Base-by-base conservation (phyloP, 164 flowering plant genomes). In the Litsea cubeba region DNA sequence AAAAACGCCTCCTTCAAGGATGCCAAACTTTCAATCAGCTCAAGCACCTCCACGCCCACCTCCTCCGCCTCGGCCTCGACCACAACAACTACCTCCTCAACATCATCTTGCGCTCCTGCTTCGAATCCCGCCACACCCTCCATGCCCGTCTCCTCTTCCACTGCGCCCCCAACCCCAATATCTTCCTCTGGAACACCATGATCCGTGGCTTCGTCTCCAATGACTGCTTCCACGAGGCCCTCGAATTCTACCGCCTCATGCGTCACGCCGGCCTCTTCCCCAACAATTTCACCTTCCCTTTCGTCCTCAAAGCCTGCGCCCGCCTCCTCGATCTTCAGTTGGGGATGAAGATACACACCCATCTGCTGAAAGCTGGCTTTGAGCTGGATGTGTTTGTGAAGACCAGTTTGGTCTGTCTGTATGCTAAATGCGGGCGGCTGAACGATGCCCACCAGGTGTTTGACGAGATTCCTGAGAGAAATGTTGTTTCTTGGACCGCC, bases 401-500 rank as follows among this genome's bases (percentile, higher is more conserved):
- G 69, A 80, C 85, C 25, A 76, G 83, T 72, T 78, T 83, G 76
- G 24, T 80, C 8, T 74, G 69, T 1, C 4, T 83, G 69, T 83
- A 83, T 51, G 80, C 78, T 0, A 76, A 74, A 66, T 74, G 75
- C 23, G 75, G 76, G 2, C 50, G 2, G 63, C 50, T 83, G 26
- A 49, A n/a, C 5, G 77, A 76, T 12, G 81, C 81, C 18, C 77
- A 70, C 3, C 65, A 18, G 46, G 5, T 83, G 69, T 78, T 83
- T 57, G 80, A 83, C 74, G 83, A 76, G 40, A 78, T 83, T 54
- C 73, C 76, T 65, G 72, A 49, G 0, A 76, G 65, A 66, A 78
- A 80, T 74, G 81, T 78, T 57, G 83, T 83, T 22, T 71, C 81
- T 20, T 83, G 81, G 81, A 83, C 83, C 6, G 81, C 83, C 1